Evolutionary conservation across 352 stramenopile genomes (phyloP).

Genomic region (Thraustochytrium striatum): DNA sequence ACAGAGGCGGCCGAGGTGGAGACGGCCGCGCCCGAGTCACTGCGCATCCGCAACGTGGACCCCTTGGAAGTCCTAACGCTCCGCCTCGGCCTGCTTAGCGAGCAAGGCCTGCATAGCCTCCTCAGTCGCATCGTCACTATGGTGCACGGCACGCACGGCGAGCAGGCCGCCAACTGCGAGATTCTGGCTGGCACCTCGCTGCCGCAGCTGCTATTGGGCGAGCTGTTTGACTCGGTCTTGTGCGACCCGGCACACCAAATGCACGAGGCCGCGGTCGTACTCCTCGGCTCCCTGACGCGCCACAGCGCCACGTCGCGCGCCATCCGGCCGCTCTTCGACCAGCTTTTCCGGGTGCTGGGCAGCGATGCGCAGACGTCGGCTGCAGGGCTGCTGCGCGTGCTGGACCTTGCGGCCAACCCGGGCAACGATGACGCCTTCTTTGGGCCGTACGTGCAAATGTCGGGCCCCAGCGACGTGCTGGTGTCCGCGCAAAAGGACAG

Average conservation of each 20-base stretch:
- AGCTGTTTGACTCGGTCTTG: conserved; percentile 35
- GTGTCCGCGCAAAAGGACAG: not conserved
- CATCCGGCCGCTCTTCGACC: not conserved
- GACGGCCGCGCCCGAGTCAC: not conserved
- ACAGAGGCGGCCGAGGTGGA: conserved; percentile 30
- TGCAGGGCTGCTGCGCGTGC: not conserved
- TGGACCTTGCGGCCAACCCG: conserved; percentile 21
- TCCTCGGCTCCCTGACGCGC: conserved; percentile 9
- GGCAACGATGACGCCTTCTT: conserved; percentile 43
- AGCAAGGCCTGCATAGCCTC: conserved; percentile 2
- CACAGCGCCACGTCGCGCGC: conserved; percentile 20
- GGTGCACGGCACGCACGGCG: conserved; percentile 33
- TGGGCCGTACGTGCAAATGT: conserved; percentile 43
- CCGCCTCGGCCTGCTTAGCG: conserved; percentile 23
- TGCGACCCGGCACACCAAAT: not conserved
- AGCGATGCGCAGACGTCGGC: not conserved
- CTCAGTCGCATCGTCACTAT: conserved; percentile 23
- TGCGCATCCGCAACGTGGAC: conserved; percentile 34
- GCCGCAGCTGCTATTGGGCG: conserved; percentile 28
- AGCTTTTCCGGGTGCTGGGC: conserved; percentile 16
- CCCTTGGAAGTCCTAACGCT: conserved; percentile 23
- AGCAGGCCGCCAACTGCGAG: conserved; percentile 36
- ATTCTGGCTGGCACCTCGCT: conserved; percentile 28
- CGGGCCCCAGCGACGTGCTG: conserved; percentile 29
- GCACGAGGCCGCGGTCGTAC: conserved; percentile 14